Conservation (phyloP, 305 asterid species). For the Stenogyne calaminthoides region DNA sequence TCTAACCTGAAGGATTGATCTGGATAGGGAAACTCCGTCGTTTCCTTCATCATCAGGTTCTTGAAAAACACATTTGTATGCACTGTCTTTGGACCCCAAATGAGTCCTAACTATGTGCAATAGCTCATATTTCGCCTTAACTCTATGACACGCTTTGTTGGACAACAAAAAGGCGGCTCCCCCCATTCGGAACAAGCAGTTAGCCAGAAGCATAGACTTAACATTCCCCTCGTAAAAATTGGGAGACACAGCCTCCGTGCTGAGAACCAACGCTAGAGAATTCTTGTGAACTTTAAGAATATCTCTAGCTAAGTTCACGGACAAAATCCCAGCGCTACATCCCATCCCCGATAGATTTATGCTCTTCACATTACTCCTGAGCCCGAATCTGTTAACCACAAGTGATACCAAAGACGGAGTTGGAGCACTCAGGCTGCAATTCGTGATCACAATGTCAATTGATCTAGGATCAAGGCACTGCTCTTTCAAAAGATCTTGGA, state of each 20-base stretch:
- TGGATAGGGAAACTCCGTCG: background rate
- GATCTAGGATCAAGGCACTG: background rate
- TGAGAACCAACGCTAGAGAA: background rate
- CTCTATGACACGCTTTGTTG: background rate
- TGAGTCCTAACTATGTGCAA: constrained; percentile 12
- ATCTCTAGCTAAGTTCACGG: background rate
- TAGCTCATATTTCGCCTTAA: background rate
- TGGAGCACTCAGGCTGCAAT: constrained; percentile 7
- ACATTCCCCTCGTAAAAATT: constrained; percentile 10
- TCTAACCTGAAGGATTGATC: constrained; percentile 1
- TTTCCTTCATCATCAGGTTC: constrained; percentile 1
- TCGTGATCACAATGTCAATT: constrained; percentile 18
- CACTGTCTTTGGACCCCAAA: background rate
- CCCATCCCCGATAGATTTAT: constrained; percentile 20
- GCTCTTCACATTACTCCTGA: background rate
- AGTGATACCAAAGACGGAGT: constrained; percentile 7
- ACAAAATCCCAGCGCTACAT: constrained; percentile 4
- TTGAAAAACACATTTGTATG: background rate
- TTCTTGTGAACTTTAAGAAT: background rate
- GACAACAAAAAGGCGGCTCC: constrained; percentile 12
- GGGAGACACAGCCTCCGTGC: background rate
- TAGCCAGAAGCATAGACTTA: constrained; percentile 21
- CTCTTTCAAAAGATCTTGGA: background rate
- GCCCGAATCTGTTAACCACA: background rate
- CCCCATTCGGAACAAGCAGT: constrained; percentile 24